phyloP scores from a whole-genome alignment of 495 filamentous ascomycete genomes.

The Penicillium lagena region DNA sequence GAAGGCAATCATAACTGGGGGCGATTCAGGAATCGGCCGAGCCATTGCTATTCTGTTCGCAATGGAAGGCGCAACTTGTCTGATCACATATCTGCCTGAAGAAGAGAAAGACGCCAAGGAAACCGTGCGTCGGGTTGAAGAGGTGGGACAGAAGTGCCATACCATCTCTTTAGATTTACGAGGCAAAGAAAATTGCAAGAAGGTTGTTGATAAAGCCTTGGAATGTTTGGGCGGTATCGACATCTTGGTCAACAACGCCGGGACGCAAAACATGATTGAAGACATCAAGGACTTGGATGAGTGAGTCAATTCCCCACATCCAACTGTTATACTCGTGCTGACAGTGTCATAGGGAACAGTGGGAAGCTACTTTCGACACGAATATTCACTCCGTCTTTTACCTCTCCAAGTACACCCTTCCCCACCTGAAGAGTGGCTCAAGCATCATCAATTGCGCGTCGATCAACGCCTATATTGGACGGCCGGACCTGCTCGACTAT shows the following conservation, averaged over 20 bases:
- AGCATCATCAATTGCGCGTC: constrained; percentile 80
- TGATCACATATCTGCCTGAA: constrained; percentile 69
- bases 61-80: constrained; percentile 72
- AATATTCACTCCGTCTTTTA: constrained; percentile 71
- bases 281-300: constrained; percentile 68
- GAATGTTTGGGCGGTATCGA: constrained; percentile 62
- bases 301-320: constrained; percentile 30
- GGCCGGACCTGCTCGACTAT: constrained; percentile 79
- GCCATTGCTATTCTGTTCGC: constrained; percentile 73
- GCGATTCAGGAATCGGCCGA: constrained; percentile 77
- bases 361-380: constrained; percentile 65
- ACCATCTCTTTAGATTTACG: constrained; percentile 56
- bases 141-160: constrained; percentile 56
- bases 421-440: constrained; percentile 64
- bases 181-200: constrained; percentile 59
- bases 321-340: background rate
- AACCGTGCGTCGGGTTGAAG: constrained; percentile 62
- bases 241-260: constrained; percentile 78
- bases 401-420: constrained; percentile 70
- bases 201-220: constrained; percentile 59
- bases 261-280: constrained; percentile 66
- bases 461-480: constrained; percentile 75
- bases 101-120: constrained; percentile 74
- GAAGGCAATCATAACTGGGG: constrained; percentile 75
- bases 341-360: constrained; percentile 54